Evolutionary conservation across 2,329 filamentous ascomycete genomes (phyloP), one percentile per base, ranked within the genome.

Genomic region (Grosmannia clavigera): DNA sequence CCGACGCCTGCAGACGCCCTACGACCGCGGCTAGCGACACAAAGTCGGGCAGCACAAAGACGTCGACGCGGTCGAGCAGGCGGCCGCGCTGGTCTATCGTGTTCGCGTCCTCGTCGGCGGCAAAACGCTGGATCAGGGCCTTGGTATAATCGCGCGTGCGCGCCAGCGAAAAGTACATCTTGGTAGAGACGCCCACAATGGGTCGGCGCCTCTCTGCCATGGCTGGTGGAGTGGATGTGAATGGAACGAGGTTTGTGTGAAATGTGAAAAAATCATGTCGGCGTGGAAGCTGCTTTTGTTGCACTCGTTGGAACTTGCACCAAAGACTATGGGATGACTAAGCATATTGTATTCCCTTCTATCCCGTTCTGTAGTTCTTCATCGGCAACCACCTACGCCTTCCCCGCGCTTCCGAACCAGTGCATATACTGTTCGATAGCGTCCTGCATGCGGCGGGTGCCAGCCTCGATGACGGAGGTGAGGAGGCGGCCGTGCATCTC

Each of bases 21-120:
- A 77, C 72, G 14, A 80, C 76, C 1, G 77, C 72, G n/a, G 78
- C 68, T 50, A 92, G 75, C 14, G 86, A 83, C 58, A 92, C 72
- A 68, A 90, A 88, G 72, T 92, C 88, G 1, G 89, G 88, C 65
- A 92, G 84, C 66, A 92, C 74, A 71, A 91, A 91, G 65, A 92
- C 77, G 70, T 90, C 85, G 62, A 88, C 72, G 16, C 75, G 69
- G 35, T 73, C 69, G 25, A 74, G 67, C 3, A 74, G 68, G 22
- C 46, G 40, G 75, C n/a, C 38, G 75, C 71, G 10, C 3, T 12
- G 4, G 38, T 16, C 38, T 11, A 3, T 3, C 14, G 10, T 4
- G 14, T 19, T 14, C 14, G 40, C 12, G 2, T 43, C 12, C 40
- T 61, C 56, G 48, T 58, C 54, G 27, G 46, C 29, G 25, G 76